Percentiles rank a stretch among this genome's conserved stretches.
These are phyloP conservation scores for Phalaenopsis hybrid DNA, from an alignment of 116 monocot species.

Conservation along the genomic window DNA sequence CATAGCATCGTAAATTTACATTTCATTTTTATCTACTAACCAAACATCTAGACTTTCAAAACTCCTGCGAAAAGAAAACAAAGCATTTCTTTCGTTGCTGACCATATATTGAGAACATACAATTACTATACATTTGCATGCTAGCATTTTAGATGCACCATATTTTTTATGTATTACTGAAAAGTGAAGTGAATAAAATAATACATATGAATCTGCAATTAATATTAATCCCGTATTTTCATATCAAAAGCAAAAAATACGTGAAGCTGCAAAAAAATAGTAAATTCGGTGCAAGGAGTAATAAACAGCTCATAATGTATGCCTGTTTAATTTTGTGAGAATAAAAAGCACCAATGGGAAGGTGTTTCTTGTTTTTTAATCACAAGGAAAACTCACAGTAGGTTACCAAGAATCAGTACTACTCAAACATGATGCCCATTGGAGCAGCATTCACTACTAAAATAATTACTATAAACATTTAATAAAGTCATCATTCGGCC, in stretches of 20 bases:
- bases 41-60: background rate
- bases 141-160: background rate
- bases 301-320: background rate
- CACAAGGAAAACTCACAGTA: background rate
- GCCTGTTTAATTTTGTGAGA: background rate
- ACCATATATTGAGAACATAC: background rate
- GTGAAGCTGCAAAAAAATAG: background rate
- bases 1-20: background rate
- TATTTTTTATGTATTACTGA: background rate
- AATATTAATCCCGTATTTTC: background rate
- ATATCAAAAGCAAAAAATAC: background rate
- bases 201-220: background rate
- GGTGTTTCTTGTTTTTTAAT: background rate
- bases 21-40: background rate
- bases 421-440: background rate
- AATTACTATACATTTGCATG: background rate
- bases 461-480: background rate
- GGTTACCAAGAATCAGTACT: background rate
- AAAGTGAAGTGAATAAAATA: background rate
- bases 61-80: too few relatives aligned
- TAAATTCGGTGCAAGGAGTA: background rate
- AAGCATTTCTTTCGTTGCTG: too few relatives aligned
- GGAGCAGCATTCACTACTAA: background rate
- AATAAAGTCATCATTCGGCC: background rate
- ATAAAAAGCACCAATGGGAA: background rate